phyloP scores from a whole-genome alignment of 305 asterid genomes.

The Plantago rigida region DNA sequence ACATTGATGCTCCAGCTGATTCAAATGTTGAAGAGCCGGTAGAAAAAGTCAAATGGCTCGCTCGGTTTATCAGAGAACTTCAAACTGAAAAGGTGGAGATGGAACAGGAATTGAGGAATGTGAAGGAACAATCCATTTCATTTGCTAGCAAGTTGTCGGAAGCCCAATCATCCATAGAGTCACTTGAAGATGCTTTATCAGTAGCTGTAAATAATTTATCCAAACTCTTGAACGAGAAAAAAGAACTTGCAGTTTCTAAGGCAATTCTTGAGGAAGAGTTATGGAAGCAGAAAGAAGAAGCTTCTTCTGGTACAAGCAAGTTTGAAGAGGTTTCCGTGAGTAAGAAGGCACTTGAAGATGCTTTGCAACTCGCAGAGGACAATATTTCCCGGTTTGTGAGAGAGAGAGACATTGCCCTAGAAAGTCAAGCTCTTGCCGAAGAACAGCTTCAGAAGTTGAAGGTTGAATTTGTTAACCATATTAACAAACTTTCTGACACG shows the following conservation, averaged over 20 bases:
- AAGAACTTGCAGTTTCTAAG: slow-evolving; percentile 55
- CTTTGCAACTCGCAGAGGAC: slow-evolving; percentile 49
- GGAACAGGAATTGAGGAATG: slow-evolving; percentile 54
- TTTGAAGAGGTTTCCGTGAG: slow-evolving; percentile 48
- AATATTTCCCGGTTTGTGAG: slow-evolving; percentile 41
- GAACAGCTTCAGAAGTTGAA: slow-evolving; percentile 46
- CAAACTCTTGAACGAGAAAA: slow-evolving; percentile 56
- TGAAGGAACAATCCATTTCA: slow-evolving; percentile 46
- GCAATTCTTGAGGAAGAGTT: slow-evolving; percentile 49
- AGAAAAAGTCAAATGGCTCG: slow-evolving; percentile 70
- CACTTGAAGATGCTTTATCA: slow-evolving; percentile 57
- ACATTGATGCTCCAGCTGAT: slow-evolving; percentile 47
- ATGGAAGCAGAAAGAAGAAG: slow-evolving; percentile 49
- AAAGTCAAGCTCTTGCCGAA: slow-evolving; percentile 42
- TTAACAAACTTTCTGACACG: slow-evolving; percentile 45
- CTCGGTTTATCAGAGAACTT: slow-evolving; percentile 43
- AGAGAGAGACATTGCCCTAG: slow-evolving; percentile 52
- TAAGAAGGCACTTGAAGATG: slow-evolving; percentile 48
- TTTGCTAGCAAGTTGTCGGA: slow-evolving; percentile 47
- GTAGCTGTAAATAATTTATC: slow-evolving; percentile 46
- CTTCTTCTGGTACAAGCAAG: slow-evolving; percentile 43
- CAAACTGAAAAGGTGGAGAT: slow-evolving; percentile 44
- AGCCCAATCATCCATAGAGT: slow-evolving; percentile 37
- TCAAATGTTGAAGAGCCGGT: slow-evolving; percentile 49
- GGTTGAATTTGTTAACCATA: slow-evolving; percentile 44